Base-by-base conservation (phyloP, 2,329 filamentous ascomycete genomes). In the Neopestalotiopsis rosae region DNA sequence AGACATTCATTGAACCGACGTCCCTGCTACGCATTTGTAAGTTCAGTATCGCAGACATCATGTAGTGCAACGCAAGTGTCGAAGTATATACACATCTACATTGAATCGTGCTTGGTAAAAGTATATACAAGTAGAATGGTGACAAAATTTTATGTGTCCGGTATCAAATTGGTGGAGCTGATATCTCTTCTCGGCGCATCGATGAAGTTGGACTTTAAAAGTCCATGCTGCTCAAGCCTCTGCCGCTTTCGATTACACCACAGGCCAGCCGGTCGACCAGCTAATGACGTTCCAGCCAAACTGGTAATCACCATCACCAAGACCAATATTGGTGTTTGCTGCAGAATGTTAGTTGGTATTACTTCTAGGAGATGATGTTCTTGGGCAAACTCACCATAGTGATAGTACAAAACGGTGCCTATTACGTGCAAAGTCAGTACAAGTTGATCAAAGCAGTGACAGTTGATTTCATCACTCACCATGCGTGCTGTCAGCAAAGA, bases 381-480 rank as follows among this genome's bases (percentile, higher is more conserved):
- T 13, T 3, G 13, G 14, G 34, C 13, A 38, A 30, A 67, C 67
- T 61, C 34, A 71, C 69, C 80, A 72, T 90, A 90, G 72, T 91
- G 88, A 73, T 91, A 91, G 76, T 91, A 91, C 6, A 91, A 79
- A 9, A 91, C 82, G 5, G 85, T 82, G 1, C 88, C 34, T 38
- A 38, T 10, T 7, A 38, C 6, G 10, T 38, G 6, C 1, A 1
- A 7, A 1, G 34, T 38, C 34, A 38, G 34, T 38, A 38, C 34
- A 38, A 38, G 6, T 38, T 38, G 4, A 3, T 1, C 5, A 38
- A 38, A 38, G 34, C 34, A 1, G 34, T 9, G 10, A 1, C 10
- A 38, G 24, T 9, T 1, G 34, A 10, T 38, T 1, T 1, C 0
- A 10, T 38, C 1, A 38, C 34, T 38, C 10, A 38, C 34, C 88